These are phyloP conservation scores for Colletotrichum cereale DNA, from an alignment of 2,329 filamentous ascomycete species.

Conservation along the genomic window DNA sequence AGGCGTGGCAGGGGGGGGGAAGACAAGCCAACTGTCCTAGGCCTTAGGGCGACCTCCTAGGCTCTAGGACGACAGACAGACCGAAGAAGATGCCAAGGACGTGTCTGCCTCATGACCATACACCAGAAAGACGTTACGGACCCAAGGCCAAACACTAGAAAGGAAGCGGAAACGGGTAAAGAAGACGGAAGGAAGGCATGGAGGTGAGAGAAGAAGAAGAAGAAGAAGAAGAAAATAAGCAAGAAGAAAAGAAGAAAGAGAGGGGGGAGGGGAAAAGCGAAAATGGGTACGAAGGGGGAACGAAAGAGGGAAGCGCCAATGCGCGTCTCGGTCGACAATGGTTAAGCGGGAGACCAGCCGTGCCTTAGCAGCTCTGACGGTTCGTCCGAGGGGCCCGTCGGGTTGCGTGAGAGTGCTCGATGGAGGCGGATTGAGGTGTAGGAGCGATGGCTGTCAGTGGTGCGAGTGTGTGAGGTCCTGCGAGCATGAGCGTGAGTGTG, in stretches of 20 bases:
- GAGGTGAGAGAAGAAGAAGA: background rate
- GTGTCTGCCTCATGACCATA: background rate
- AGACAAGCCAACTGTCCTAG: constrained; percentile 1
- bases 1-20: constrained; percentile 16
- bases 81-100: background rate
- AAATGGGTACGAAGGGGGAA: constrained; percentile 1
- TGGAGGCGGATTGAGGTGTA: constrained; percentile 13
- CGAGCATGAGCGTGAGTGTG: constrained; percentile 14
- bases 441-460: constrained; percentile 12
- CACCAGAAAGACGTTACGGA: background rate
- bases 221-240: background rate
- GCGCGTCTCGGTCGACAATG: constrained; percentile 33
- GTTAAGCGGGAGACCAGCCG: constrained; percentile 20
- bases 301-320: constrained; percentile 14
- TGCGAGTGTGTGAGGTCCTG: constrained; percentile 10
- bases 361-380: constrained; percentile 23
- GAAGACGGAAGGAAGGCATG: background rate
- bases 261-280: background rate
- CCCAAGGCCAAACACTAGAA: background rate
- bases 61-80: background rate
- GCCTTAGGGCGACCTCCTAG: background rate
- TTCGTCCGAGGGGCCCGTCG: constrained; percentile 5
- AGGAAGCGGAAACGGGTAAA: background rate
- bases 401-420: background rate
- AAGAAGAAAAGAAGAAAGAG: background rate